These are phyloP conservation scores for Tritrichomonas foetus DNA, from an alignment of 208 protist species.

Conservation along the genomic window DNA sequence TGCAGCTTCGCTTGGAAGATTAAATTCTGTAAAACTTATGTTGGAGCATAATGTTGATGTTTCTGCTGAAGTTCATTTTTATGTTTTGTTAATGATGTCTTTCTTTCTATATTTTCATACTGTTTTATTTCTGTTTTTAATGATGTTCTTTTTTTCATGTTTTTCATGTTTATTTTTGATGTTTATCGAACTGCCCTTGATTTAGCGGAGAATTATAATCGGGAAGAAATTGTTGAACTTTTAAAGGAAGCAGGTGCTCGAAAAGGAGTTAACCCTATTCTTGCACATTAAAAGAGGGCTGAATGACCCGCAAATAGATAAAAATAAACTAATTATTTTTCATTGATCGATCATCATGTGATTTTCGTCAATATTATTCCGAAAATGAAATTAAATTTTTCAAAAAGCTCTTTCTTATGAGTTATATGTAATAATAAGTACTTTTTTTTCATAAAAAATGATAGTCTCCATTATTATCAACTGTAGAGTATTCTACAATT, in stretches of 20 bases:
- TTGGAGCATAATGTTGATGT: not conserved
- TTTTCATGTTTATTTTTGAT: not conserved
- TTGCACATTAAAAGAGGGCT: not conserved
- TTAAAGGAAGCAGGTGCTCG: not conserved
- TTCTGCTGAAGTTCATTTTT: not conserved
- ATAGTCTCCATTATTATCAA: no score
- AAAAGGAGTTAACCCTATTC: not conserved
- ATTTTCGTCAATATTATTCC: no score
- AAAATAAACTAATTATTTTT: no score
- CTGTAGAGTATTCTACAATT: no score
- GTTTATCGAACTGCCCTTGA: constrained; percentile 24
- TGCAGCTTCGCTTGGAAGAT: not conserved
- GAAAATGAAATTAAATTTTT: no score
- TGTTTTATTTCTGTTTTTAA: not conserved
- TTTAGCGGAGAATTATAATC: not conserved
- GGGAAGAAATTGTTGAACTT: not conserved
- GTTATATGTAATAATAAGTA: no score
- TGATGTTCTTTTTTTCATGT: not conserved
- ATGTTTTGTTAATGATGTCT: not conserved
- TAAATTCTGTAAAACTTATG: constrained; percentile 27
- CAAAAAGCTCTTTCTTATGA: no score
- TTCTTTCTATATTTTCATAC: no score
- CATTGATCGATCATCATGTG: no score
- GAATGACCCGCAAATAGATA: no score
- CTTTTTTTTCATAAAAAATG: no score